A percentile compares a stretch with the other conserved stretches of the same genome.
Conservation (phyloP, 768 basidiomycete species). For the Russula earlei region DNA sequence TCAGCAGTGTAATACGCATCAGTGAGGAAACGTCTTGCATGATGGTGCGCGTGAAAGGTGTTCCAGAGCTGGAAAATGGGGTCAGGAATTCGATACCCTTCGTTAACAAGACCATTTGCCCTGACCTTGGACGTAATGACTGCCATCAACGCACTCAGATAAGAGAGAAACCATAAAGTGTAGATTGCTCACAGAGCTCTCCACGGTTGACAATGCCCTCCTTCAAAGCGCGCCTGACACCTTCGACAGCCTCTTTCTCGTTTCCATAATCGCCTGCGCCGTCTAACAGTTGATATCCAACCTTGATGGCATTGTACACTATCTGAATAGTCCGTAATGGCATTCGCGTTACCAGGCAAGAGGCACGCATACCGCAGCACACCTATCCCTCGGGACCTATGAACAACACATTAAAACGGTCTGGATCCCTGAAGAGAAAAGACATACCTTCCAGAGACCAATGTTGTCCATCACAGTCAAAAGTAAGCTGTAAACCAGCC, state of each 20-base stretch:
- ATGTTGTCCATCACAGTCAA: conserved; percentile 33
- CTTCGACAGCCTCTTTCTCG: conserved; percentile 77
- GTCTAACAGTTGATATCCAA: conserved; percentile 80
- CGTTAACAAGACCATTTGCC: not conserved
- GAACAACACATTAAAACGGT: not conserved
- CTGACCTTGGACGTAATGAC: conserved; percentile 77
- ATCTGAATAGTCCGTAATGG: conserved; percentile 32
- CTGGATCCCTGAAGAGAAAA: not conserved
- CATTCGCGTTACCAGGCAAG: not conserved
- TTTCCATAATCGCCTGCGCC: conserved; percentile 86
- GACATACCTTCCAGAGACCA: conserved; percentile 59
- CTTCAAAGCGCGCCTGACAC: conserved; percentile 63
- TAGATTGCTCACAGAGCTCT: conserved; percentile 61
- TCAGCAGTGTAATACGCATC: not conserved
- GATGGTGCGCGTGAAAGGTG: conserved; percentile 74
- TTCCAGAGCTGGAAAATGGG: conserved; percentile 60
- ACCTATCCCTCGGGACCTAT: conserved; percentile 49
- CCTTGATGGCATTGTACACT: conserved; percentile 80
- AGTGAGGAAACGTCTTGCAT: conserved; percentile 34
- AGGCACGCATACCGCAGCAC: conserved; percentile 40
- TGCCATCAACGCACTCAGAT: conserved; percentile 22
- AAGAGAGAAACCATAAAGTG: not conserved
- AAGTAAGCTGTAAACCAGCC: conserved; percentile 9
- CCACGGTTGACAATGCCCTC: conserved; percentile 83
- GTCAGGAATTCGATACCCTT: not conserved